Evolutionary conservation across 2,329 filamentous ascomycete genomes (phyloP), one percentile per base, ranked within the genome.

Genomic region (Tolypocladium endophyticum): DNA sequence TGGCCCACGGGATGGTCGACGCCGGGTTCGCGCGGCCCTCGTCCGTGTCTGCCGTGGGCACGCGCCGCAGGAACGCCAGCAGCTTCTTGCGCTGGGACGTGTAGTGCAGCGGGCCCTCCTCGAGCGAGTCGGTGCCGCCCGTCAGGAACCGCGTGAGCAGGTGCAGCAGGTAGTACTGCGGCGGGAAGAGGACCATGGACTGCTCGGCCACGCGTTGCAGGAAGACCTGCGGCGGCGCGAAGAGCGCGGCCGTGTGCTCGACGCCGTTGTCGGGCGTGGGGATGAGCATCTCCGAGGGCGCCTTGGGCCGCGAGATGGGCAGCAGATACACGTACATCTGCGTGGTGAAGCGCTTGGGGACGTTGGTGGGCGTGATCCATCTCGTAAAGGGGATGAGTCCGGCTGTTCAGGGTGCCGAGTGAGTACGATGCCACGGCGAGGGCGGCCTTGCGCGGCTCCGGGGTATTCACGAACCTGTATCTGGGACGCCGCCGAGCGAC

Each of bases 321-420:
- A 97, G 80, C 73, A 95, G 87, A 74, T 96, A 96, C 14, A 97
- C 73, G 74, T 97, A 99, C 93, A 97, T 97, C 71, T 97, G 92
- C 0, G 93, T 97, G 0, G 89, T 90, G 75, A 95, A 99, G 54
- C 94, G 83, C 66, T 87, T 90, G 0, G 86, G 82, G 1, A 87
- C 77, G 62, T 83, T 85, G 0, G 78, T 73, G 0, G 93, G 93
- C 2, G 94, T 97, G 59, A 97, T 81, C 94, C 94, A 97, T 58
- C 90, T 84, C 0, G 92, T 96, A 69, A 96, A 97, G 0, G 92
- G 91, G 9, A 90, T 77, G 3, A 97, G 76, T 43, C 80, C 78
- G 1, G 87, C 87, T 84, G 18, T 28, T 33, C 57, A 47, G 3
- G 38, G 43, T 20, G 41, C 28, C 14, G 43, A 47, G 56, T 57